A percentile compares a stretch with the other conserved stretches of the same genome.
These are phyloP conservation scores for Fusarium sp. DNA, from an alignment of 2,329 filamentous ascomycete genomes.

Conservation along the genomic window DNA sequence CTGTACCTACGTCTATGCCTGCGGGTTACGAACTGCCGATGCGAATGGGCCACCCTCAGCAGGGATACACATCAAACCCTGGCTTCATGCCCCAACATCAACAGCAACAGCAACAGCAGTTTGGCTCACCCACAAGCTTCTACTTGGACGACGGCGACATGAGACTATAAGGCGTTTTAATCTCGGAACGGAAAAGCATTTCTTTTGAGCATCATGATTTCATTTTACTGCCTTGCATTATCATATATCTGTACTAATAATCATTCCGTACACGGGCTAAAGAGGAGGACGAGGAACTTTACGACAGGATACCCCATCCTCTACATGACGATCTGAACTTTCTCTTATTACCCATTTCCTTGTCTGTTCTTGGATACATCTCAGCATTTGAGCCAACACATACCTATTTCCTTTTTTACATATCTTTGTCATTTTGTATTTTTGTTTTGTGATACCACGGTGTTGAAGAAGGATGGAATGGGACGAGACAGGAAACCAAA, in stretches of 20 bases:
- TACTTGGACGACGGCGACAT: conserved; percentile 46
- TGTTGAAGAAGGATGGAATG: conserved; percentile 41
- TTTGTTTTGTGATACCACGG: conserved; percentile 47
- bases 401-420: conserved; percentile 21
- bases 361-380: conserved; percentile 17
- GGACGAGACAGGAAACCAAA: conserved; percentile 29
- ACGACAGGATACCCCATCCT: conserved; percentile 43
- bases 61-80: conserved; percentile 43
- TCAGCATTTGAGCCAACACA: conserved; percentile 24
- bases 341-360: conserved; percentile 27
- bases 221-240: conserved; percentile 22
- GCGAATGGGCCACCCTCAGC: conserved; percentile 43
- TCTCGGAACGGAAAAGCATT: conserved; percentile 36
- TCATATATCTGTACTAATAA: conserved; percentile 45
- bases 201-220: conserved; percentile 35
- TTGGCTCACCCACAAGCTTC: conserved; percentile 45
- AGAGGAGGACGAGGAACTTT: conserved; percentile 41
- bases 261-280: conserved; percentile 22
- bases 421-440: conserved; percentile 27
- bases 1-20: conserved; percentile 44
- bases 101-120: conserved; percentile 45
- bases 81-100: conserved; percentile 43
- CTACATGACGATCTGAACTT: conserved; percentile 40
- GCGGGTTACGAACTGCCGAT: conserved; percentile 46
- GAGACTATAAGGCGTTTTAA: conserved; percentile 42